phyloP scores from a whole-genome alignment of 2,329 filamentous ascomycete genomes.

The Trichophyton benhamiae region DNA sequence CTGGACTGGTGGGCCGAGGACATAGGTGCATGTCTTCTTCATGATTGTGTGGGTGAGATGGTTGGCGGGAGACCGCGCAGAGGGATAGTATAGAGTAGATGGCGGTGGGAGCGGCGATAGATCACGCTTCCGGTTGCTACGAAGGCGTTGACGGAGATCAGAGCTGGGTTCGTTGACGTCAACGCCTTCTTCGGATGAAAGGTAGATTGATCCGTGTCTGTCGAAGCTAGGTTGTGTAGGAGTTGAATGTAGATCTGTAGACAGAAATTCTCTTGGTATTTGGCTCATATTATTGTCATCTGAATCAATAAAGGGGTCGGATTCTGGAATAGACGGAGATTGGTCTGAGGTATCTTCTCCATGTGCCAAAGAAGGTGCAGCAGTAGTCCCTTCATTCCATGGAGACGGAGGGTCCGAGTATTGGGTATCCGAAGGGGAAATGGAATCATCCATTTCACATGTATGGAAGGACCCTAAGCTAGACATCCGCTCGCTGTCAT shows the following conservation, averaged over 20 bases:
- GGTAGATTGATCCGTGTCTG: background rate
- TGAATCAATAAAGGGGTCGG: background rate
- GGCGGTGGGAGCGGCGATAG: constrained; percentile 57
- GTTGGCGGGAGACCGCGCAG: constrained; percentile 34
- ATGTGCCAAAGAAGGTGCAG: background rate
- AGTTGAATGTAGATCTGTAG: background rate
- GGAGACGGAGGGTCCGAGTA: background rate
- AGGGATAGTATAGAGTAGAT: constrained; percentile 48
- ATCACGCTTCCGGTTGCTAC: constrained; percentile 43
- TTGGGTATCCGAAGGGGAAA: background rate
- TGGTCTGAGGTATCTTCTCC: background rate
- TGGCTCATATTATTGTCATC: background rate
- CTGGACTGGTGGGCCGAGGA: constrained; percentile 69
- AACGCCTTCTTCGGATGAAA: background rate
- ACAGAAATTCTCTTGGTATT: background rate
- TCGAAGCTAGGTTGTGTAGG: background rate
- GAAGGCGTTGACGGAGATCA: constrained; percentile 43
- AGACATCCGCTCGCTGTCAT: constrained; percentile 23
- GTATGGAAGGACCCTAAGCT: constrained; percentile 36
- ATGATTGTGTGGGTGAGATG: constrained; percentile 54
- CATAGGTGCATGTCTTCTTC: constrained; percentile 61
- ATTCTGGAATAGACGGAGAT: background rate
- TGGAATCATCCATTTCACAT: background rate
- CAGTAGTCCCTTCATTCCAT: background rate
- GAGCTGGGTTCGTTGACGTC: constrained; percentile 21